Percentiles rank a stretch among this genome's conserved stretches.
Conservation (phyloP, 208 protist genomes). For the Acanthamoeba triangularis region DNA sequence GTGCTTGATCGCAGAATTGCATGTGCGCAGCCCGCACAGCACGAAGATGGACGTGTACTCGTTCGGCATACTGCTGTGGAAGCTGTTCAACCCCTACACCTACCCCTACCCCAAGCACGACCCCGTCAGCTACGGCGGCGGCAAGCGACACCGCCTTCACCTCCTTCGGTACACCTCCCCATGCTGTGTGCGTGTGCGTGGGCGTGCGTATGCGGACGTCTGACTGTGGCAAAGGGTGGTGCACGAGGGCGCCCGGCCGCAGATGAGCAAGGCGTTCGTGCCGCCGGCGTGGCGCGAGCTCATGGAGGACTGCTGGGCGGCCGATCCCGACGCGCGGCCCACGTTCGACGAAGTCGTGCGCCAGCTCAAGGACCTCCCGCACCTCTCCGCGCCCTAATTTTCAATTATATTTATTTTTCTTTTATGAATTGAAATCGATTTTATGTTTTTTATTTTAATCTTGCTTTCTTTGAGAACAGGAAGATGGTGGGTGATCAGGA, state of each 20-base stretch:
- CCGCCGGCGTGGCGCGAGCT: constrained; percentile 56
- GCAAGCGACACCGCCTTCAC: constrained; percentile 34
- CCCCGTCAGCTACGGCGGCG: constrained; percentile 11
- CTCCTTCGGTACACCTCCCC: neutral
- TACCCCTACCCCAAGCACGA: constrained; percentile 57
- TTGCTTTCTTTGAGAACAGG: too few relatives aligned
- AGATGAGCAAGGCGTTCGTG: neutral
- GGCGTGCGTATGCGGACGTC: neutral
- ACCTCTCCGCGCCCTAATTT: neutral
- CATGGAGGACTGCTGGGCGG: constrained; percentile 68
- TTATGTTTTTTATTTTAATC: too few relatives aligned
- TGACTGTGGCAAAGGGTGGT: neutral
- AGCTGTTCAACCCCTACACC: constrained; percentile 60
- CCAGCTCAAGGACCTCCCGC: constrained; percentile 4
- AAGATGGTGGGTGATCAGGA: too few relatives aligned
- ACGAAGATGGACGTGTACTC: constrained; percentile 74
- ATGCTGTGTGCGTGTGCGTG: neutral
- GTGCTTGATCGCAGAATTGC: too few relatives aligned
- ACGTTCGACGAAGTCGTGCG: constrained; percentile 54
- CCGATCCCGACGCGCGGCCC: constrained; percentile 22
- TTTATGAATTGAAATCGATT: too few relatives aligned
- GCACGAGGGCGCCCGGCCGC: constrained; percentile 12
- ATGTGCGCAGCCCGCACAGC: constrained; percentile 8
- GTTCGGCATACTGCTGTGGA: constrained; percentile 70
- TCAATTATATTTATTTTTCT: neutral